Percentiles rank a stretch among this genome's conserved stretches.
These are phyloP conservation scores for Salmacisia buchloeana DNA, from an alignment of 1,284 basidiomycete genomes.

Conservation along the genomic window DNA sequence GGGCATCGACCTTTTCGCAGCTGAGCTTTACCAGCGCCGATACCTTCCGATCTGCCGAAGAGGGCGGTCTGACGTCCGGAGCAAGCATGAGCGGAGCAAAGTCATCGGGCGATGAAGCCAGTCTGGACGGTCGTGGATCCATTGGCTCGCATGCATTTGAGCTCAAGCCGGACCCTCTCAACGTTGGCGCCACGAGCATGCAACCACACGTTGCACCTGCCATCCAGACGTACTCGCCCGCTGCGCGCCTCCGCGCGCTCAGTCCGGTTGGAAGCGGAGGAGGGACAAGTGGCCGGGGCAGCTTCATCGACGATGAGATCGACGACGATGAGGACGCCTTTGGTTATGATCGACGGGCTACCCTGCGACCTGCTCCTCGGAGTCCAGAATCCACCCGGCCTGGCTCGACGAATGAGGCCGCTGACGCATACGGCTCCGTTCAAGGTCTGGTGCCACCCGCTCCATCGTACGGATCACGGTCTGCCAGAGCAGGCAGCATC, in stretches of 20 bases:
- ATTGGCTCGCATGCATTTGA: neutral
- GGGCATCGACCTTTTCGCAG: constrained; percentile 2
- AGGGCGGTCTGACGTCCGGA: no score
- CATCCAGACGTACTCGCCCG: neutral
- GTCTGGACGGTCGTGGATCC: neutral
- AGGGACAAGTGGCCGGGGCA: constrained; percentile 2
- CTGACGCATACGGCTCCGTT: neutral
- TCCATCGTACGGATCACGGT: neutral
- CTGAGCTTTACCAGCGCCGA: neutral
- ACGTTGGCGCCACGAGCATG: neutral
- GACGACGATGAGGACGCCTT: neutral
- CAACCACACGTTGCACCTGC: no score
- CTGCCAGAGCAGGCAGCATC: neutral
- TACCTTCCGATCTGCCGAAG: constrained; percentile 5
- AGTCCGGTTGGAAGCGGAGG: neutral
- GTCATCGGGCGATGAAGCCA: neutral
- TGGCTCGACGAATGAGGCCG: neutral
- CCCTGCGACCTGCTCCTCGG: neutral
- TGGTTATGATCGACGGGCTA: neutral
- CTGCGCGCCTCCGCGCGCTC: neutral
- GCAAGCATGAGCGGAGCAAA: neutral
- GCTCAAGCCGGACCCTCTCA: neutral
- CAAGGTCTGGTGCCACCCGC: no score
- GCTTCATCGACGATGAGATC: constrained; percentile 1
- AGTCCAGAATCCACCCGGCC: neutral